A percentile compares a stretch with the other conserved stretches of the same genome.
These are phyloP conservation scores for carrot (Daucus carota) DNA, from an alignment of 129 eudicot species.

Conservation along the genomic window DH1_v3.0 NC_030382.2:46588001-46588500, in stretches of 20 bases:
- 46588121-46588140: constrained; percentile 57
- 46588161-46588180: constrained; percentile 26
- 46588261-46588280: not conserved
- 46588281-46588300: not conserved
- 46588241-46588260: not conserved
- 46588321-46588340: constrained; percentile 83
- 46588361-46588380: constrained; percentile 94
- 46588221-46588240: not conserved
- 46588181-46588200: constrained; percentile 19
- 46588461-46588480: constrained; percentile 92
- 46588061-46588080: constrained; percentile 48
- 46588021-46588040: constrained; percentile 89
- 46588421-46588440: not conserved
- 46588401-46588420: not conserved
- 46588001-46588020: constrained; percentile 74
- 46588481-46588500: constrained; percentile 84
- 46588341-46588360: constrained; percentile 90
- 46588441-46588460: constrained; percentile 26
- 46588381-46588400: not conserved
- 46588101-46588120: constrained; percentile 42
- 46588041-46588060: constrained; percentile 59
- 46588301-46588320: not conserved
- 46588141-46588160: constrained; percentile 36
- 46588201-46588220: not conserved
- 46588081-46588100: constrained; percentile 23